Base-by-base conservation (phyloP, 768 basidiomycete species). In the Gloeophyllum trabeum region DNA sequence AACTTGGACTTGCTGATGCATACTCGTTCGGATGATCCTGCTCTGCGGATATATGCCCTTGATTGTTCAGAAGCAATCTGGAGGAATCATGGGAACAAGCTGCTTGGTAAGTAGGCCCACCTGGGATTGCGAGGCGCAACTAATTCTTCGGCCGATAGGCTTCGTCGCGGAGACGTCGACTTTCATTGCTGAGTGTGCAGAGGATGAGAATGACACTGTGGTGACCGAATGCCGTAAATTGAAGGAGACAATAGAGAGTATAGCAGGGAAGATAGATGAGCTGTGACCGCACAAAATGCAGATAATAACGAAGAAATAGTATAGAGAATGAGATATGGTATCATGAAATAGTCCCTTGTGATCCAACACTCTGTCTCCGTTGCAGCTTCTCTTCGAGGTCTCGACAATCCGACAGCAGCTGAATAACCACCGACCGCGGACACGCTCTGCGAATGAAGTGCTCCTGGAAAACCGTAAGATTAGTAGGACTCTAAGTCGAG, bases 1-100 rank as follows among this genome's bases (percentile, higher is more conserved):
- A 97, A 97, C 64, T 67, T 88, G 18, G 71, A 78, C 43, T 56
- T 97, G 22, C 73, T 96, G 41, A 86, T 94, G 80, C 79, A 87
- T 46, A 94, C 91, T 0, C 81, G 92, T 13, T 82, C 84, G 4
- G 92, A 96, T 43, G 81, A 87, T 46, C 61, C 71, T 2, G 66
- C 67, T 16, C 59, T 79, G n/a, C 76, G 90, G 5, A 56, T 89
- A 7, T 70, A 75, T 38, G 87, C 90, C 1, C 59, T 98, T 38
- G 57, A 63, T 5, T 83, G 78, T 48, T 65, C 82, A 12, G 73
- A 75, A 22, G 67, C 67, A n/a, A 55, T 96, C 23, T 98, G 94
- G 94, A 69, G 65, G 18, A 59, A 65, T 13, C 79, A 85, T 46
- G 82, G 89, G 5, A 76, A 75, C 20, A 86, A 86, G 56, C 65